These are phyloP conservation scores for Backusella tuberculispora DNA, from an alignment of 192 early-diverging fungal species.

Conservation along the genomic window DNA sequence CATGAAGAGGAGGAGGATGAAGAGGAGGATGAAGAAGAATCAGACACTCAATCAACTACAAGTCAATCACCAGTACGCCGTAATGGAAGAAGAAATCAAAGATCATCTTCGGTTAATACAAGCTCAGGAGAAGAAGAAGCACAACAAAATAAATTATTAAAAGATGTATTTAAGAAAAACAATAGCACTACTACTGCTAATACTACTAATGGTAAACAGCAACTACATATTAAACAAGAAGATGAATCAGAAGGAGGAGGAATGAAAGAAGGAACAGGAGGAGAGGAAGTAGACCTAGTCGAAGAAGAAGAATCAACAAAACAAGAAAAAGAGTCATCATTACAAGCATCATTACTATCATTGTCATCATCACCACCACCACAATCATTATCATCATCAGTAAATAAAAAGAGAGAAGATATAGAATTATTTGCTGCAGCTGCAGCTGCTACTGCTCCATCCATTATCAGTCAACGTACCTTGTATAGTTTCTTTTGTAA, in stretches of 20 bases:
- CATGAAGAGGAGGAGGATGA: slow-evolving; percentile 50
- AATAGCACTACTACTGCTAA: background rate
- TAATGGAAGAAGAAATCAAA: slow-evolving; percentile 26
- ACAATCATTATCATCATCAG: slow-evolving; percentile 30
- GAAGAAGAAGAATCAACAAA: slow-evolving; percentile 15
- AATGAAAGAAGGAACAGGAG: slow-evolving; percentile 6
- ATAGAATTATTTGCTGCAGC: slow-evolving; percentile 30
- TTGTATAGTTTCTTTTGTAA: slow-evolving; percentile 84
- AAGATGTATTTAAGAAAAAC: slow-evolving; percentile 25
- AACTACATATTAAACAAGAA: background rate
- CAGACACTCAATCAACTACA: slow-evolving; percentile 39
- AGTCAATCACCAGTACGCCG: slow-evolving; percentile 17
- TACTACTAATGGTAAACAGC: background rate
- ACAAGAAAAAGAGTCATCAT: background rate
- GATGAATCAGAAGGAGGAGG: background rate
- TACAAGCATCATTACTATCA: too few relatives aligned
- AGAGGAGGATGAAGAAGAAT: slow-evolving; percentile 51
- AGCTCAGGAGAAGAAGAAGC: background rate
- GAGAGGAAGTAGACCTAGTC: slow-evolving; percentile 17
- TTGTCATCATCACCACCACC: slow-evolving; percentile 5
- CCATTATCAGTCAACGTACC: slow-evolving; percentile 36
- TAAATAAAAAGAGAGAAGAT: background rate
- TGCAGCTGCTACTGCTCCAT: slow-evolving; percentile 30
- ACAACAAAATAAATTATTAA: background rate
- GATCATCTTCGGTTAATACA: slow-evolving; percentile 5